A percentile compares a stretch with the other conserved stretches of the same genome.
Evolutionary conservation across 2,329 filamentous ascomycete genomes (phyloP).

Genomic region (Xylariomycetidae sp.): DNA sequence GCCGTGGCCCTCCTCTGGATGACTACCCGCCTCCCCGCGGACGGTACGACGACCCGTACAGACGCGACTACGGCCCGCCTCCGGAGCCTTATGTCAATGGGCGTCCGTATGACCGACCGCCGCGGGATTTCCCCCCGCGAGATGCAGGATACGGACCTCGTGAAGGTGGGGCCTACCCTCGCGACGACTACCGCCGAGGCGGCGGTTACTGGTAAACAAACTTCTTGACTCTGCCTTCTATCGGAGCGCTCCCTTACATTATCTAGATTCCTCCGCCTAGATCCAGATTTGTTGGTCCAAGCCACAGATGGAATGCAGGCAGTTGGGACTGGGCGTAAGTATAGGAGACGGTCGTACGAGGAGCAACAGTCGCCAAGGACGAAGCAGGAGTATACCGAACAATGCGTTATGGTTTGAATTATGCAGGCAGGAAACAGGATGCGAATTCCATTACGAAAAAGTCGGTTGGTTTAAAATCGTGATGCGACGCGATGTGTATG

Average conservation of each 20-base stretch:
- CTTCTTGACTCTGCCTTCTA: constrained; percentile 17
- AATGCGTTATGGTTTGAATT: too few species aligned
- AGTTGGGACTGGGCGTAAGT: too few species aligned
- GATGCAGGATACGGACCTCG: constrained; percentile 42
- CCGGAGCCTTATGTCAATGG: constrained; percentile 55
- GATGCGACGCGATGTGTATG: too few species aligned
- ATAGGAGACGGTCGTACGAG: too few species aligned
- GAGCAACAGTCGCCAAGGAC: too few species aligned
- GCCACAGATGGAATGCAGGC: too few species aligned
- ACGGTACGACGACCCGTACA: constrained; percentile 73
- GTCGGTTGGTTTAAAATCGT: too few species aligned
- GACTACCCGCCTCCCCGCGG: constrained; percentile 68
- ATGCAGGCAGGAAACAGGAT: too few species aligned
- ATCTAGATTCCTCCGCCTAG: constrained; percentile 27
- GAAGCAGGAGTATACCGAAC: too few species aligned
- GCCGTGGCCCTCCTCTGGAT: constrained; percentile 60
- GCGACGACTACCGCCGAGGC: constrained; percentile 28
- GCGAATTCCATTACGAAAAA: too few species aligned
- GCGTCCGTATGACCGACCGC: constrained; percentile 51
- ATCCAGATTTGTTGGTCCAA: too few species aligned
- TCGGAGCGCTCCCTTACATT: constrained; percentile 27
- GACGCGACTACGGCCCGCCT: constrained; percentile 56
- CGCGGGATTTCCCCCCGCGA: constrained; percentile 43
- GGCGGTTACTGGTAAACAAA: constrained; percentile 31
- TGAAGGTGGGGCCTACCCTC: constrained; percentile 26